Base-by-base conservation (phyloP, 305 asterid genomes). In the Fraxinus ornus region DNA sequence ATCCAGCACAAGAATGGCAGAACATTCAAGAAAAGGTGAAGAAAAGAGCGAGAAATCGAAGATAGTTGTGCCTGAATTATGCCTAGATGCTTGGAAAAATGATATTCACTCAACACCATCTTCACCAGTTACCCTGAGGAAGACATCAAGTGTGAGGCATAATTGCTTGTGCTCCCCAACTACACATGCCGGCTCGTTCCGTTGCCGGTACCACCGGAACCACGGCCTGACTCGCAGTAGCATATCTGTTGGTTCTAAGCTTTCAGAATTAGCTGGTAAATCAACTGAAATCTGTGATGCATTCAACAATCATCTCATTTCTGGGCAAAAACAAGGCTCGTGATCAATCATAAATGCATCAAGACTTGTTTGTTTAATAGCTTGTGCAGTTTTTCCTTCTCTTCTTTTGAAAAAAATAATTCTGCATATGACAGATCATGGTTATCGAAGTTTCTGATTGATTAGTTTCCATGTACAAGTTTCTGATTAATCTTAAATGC, bases 111-210 rank as follows among this genome's bases (percentile, higher is more conserved):
- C 81, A 1, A 8, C 90, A 7, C 95, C 97, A 6, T 62, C 94
- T 35, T 90, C 94, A 1, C 97, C 97, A 0, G 66, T 74, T 12
- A 66, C 79, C 52, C 77, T 87, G 17, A 75, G 83, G 52, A 88
- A 88, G 80, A 26, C 88, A 7, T 49, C 86, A 0, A 83, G 86
- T 49, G 82, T 84, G 60, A 88, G 81, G 86, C 75, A 73, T 79
- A 88, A 84, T 75, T 92, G 95, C 78, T 55, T 91, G 80, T 92
- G 95, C 86, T 88, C 95, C 1, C 97, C 95, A 41, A 91, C 95
- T 1, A 91, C 94, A 10, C 94, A 91, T 5, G 89, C 32, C 0
- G 95, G 95, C 77, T 90, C 95, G 17, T 92, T 91, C 93, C 83
- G 93, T 82, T 92, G 97, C 83, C 87, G 93, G 30, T 78, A 86